Percentiles rank a stretch among this genome's conserved stretches.
phyloP scores from a whole-genome alignment of 192 early-diverging fungal species.

The Podila horticola region DNA sequence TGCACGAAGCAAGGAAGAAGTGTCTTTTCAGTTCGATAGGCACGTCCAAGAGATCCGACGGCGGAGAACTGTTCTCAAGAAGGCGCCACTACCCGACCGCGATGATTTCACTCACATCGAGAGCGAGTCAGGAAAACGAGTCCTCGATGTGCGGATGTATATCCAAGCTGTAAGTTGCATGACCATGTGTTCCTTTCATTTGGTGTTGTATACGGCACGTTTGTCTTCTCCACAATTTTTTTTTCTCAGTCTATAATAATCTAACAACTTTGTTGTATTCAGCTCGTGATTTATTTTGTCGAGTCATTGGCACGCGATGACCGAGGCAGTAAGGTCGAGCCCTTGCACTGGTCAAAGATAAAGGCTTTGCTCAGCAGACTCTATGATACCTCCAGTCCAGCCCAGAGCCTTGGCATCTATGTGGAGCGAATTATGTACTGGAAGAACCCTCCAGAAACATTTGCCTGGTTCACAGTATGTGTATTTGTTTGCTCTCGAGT shows the following conservation, averaged over 20 bases:
- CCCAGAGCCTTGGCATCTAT: slow-evolving; percentile 36
- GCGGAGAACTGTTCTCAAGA: slow-evolving; percentile 23
- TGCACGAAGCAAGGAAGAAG: slow-evolving; percentile 16
- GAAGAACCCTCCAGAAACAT: slow-evolving; percentile 37
- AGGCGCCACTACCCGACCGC: slow-evolving; percentile 21
- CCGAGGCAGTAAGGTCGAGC: slow-evolving; percentile 19
- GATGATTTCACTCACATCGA: slow-evolving; percentile 34
- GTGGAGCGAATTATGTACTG: slow-evolving; percentile 36
- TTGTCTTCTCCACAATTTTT: slow-evolving; percentile 7
- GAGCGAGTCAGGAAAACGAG: slow-evolving; percentile 31
- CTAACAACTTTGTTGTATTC: not conserved
- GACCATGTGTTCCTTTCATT: slow-evolving; percentile 1
- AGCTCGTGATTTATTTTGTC: slow-evolving; percentile 34
- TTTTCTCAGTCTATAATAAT: not conserved
- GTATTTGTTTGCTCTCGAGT: not conserved
- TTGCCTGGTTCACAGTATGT: slow-evolving; percentile 42
- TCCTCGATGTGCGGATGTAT: slow-evolving; percentile 27
- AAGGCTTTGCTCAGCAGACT: slow-evolving; percentile 30
- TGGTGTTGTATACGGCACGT: not conserved
- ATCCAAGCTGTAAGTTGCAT: slow-evolving; percentile 37
- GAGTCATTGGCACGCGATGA: slow-evolving; percentile 46
- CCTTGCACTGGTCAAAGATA: slow-evolving; percentile 35
- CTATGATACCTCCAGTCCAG: slow-evolving; percentile 38
- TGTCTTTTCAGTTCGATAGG: slow-evolving; percentile 45
- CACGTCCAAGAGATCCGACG: slow-evolving; percentile 49